Evolutionary conservation across 495 filamentous ascomycete genomes (phyloP).

Genomic region (Daldinia loculata): DNA sequence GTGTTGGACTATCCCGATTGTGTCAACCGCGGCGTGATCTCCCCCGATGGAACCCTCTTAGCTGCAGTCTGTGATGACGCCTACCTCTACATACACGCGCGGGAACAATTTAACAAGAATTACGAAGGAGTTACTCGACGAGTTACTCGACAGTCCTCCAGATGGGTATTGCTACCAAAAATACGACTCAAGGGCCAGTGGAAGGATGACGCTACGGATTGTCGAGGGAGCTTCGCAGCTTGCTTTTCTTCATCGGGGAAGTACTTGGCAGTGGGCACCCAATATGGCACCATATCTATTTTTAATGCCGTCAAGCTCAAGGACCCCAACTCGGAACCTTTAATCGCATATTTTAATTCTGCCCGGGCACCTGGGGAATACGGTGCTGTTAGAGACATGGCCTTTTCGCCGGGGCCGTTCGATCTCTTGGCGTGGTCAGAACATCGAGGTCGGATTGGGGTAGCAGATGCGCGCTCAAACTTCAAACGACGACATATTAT

Average conservation of each 20-base stretch:
- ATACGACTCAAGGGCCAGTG: constrained; percentile 61
- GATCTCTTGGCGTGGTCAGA: constrained; percentile 95
- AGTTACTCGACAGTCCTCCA: constrained; percentile 30
- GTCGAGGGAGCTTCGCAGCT: constrained; percentile 64
- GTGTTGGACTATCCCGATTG: constrained; percentile 75
- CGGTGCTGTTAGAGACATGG: constrained; percentile 89
- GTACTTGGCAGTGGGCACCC: constrained; percentile 65
- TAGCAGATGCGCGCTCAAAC: constrained; percentile 82
- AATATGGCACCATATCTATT: constrained; percentile 64
- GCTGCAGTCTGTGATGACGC: constrained; percentile 87
- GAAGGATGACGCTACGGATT: constrained; percentile 54
- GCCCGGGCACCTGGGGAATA: constrained; percentile 66
- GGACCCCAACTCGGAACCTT: constrained; percentile 48
- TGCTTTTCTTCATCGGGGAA: constrained; percentile 62
- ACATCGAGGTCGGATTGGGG: constrained; percentile 81
- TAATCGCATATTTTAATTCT: constrained; percentile 60
- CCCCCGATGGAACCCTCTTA: constrained; percentile 83
- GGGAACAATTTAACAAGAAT: constrained; percentile 47
- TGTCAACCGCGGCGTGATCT: constrained; percentile 93
- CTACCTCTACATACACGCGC: constrained; percentile 80
- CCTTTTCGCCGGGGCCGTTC: constrained; percentile 87
- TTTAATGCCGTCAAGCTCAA: constrained; percentile 55
- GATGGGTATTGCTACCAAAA: constrained; percentile 53
- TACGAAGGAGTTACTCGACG: constrained; percentile 25
- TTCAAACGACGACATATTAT: constrained; percentile 81